phyloP scores from a whole-genome alignment of 768 basidiomycete species.

The Vararia minispora region DNA sequence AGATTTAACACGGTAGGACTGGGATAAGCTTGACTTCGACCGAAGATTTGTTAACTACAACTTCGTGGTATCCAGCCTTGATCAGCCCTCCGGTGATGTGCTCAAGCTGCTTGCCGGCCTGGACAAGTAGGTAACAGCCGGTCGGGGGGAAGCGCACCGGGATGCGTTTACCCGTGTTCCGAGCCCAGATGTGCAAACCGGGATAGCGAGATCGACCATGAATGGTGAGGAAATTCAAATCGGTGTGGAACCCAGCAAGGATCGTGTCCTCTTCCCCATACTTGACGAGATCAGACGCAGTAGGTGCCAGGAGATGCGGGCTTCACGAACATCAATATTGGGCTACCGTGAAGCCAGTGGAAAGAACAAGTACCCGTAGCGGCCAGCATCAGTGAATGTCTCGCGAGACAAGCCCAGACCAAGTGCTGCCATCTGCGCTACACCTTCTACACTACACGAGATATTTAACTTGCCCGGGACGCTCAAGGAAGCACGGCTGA shows the following conservation, averaged over 20 bases:
- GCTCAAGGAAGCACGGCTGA: too few relatives aligned
- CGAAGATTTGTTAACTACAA: conserved; percentile 79
- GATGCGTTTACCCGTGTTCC: conserved; percentile 87
- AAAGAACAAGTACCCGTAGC: conserved; percentile 55
- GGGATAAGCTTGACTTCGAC: conserved; percentile 33
- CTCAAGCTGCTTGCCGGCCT: conserved; percentile 94
- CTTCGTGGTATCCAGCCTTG: conserved; percentile 91
- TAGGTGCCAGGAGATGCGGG: conserved; percentile 86
- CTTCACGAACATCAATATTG: conserved; percentile 23
- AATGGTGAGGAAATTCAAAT: conserved; percentile 90
- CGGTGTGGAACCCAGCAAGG: conserved; percentile 89
- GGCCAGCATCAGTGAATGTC: conserved; percentile 70
- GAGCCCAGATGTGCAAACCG: conserved; percentile 88
- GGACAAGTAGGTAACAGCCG: conserved; percentile 75
- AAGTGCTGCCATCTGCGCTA: conserved; percentile 82
- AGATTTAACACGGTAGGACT: not conserved
- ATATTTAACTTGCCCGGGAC: too few relatives aligned
- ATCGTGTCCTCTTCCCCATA: conserved; percentile 75
- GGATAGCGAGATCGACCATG: conserved; percentile 82
- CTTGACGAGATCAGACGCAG: conserved; percentile 79
- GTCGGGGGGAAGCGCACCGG: conserved; percentile 77
- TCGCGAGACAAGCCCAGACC: conserved; percentile 66
- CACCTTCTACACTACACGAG: conserved; percentile 56
- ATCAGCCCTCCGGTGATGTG: conserved; percentile 76
- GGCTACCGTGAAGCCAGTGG: not conserved